phyloP scores from a whole-genome alignment of 495 filamentous ascomycete species.

The Hypoxylon fragiforme region DNA sequence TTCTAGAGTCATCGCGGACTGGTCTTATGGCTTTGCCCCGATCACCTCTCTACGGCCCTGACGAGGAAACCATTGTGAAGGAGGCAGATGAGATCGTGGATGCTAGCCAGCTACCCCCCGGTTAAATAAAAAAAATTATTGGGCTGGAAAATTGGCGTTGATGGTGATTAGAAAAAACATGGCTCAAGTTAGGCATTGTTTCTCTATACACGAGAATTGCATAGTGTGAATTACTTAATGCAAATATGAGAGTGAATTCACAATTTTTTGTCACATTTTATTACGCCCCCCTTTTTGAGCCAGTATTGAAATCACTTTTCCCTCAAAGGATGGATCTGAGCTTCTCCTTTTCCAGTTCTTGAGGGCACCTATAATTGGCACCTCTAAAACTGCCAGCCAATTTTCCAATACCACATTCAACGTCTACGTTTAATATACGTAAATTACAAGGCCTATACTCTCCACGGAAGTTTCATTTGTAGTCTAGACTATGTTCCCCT shows the following conservation, averaged over 20 bases:
- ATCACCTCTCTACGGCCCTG: constrained; percentile 77
- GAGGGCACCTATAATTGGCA: too few relatives aligned
- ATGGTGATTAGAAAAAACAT: constrained; percentile 20
- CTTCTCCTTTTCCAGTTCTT: not conserved
- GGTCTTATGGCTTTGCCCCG: constrained; percentile 95
- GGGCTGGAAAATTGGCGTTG: constrained; percentile 27
- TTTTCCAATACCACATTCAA: too few relatives aligned
- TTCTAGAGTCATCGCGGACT: constrained; percentile 91
- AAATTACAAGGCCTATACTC: not conserved
- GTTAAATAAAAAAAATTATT: constrained; percentile 54
- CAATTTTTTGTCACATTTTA: not conserved
- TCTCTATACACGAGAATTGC: constrained; percentile 18
- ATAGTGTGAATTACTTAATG: constrained; percentile 23
- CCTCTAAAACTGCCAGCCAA: too few relatives aligned
- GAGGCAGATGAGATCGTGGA: constrained; percentile 92
- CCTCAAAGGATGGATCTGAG: too few relatives aligned
- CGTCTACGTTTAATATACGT: not conserved
- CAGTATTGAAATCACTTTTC: too few relatives aligned
- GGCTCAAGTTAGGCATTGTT: constrained; percentile 16
- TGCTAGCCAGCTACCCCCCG: constrained; percentile 87
- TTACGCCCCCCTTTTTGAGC: too few relatives aligned
- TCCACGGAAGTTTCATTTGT: not conserved
- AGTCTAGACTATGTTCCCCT: constrained; percentile 61
- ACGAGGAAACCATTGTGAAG: constrained; percentile 75
- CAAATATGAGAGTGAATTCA: not conserved